Base-by-base conservation (phyloP, 1,284 basidiomycete species). In the Pterulicium gracile region DNA sequence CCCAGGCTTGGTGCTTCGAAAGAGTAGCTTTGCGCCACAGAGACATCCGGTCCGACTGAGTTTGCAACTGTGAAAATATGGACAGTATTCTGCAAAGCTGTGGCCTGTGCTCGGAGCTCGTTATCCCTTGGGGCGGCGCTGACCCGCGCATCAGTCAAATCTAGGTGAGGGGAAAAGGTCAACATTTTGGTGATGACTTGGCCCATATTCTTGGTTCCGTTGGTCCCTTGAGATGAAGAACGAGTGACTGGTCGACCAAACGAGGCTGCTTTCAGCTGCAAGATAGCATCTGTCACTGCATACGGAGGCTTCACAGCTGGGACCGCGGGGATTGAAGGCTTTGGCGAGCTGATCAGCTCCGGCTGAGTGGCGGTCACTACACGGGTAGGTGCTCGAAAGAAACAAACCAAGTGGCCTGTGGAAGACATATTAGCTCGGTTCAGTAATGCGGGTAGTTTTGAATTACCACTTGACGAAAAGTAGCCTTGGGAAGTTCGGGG, bases 381-480 rank as follows among this genome's bases (percentile, higher is more conserved):
- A n/a, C 85, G 72, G 19, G 78, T 79, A 1, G 83, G 76, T 3
- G 79, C 80, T 34, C 85, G 77, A 65, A 88, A 92, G 65, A 94
- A 92, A 57, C 81, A 88, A 0, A 93, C 77, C 1, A 94, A 68
- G 64, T 91, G 80, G 42, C 89, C 89, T 91, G 50, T 10, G 22
- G 13, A 24, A 24, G 4, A 43, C 20, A 24, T 34, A 24, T 41
- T 47, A 21, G 7, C 23, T 22, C 43, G 54, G 19, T 43, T 13
- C 3, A 12, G n/a, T 17, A 36, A 35, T 34, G 21, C 13, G 22
- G n/a, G 1, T 12, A 2, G 32, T 41, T 22, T 21, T 42, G 52
- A 64, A n/a, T 45, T 49, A 89, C 90, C 91, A 53, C 89, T 88
- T 0, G 88, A 86, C 0, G 90, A 86, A 64, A 94, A 95, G 0